phyloP scores from a whole-genome alignment of 1,284 basidiomycete species.

The Sphagnurus paluster region DNA sequence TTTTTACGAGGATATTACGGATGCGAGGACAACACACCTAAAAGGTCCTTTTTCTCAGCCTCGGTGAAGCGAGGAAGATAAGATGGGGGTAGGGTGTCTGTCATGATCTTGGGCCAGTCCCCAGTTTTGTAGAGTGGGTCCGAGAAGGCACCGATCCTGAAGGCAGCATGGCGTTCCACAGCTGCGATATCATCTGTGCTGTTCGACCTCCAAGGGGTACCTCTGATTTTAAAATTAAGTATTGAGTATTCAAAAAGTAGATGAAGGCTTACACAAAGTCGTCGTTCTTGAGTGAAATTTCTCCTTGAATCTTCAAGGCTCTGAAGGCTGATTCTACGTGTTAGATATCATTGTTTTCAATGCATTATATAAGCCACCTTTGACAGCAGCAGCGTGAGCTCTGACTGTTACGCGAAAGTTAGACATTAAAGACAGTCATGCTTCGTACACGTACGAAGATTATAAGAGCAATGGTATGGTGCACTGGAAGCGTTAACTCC shows the following conservation, averaged over 20 bases:
- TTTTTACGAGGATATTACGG: neutral
- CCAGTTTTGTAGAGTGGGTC: constrained; percentile 46
- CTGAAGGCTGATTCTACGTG: constrained; percentile 36
- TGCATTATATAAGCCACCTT: constrained; percentile 27
- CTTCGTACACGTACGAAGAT: constrained; percentile 34
- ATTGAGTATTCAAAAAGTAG: neutral
- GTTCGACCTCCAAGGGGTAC: constrained; percentile 45
- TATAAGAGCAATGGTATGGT: constrained; percentile 42
- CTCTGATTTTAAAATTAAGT: constrained; percentile 26
- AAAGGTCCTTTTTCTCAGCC: constrained; percentile 40
- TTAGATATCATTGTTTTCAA: neutral
- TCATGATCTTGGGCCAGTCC: constrained; percentile 49
- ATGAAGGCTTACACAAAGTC: constrained; percentile 38
- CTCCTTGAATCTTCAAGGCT: constrained; percentile 44
- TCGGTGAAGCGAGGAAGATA: constrained; percentile 45
- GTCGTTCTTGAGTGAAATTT: constrained; percentile 50
- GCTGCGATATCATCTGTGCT: constrained; percentile 42
- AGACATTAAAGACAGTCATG: neutral
- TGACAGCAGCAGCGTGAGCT: constrained; percentile 48
- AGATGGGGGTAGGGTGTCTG: constrained; percentile 40
- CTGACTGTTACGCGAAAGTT: constrained; percentile 31
- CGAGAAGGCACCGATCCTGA: constrained; percentile 45
- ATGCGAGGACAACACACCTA: constrained; percentile 26
- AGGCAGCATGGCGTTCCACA: constrained; percentile 46
- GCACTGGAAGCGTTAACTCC: constrained; percentile 42